Conservation (phyloP, 2,329 filamentous ascomycete genomes). For the Talaromyces sp. region DNA sequence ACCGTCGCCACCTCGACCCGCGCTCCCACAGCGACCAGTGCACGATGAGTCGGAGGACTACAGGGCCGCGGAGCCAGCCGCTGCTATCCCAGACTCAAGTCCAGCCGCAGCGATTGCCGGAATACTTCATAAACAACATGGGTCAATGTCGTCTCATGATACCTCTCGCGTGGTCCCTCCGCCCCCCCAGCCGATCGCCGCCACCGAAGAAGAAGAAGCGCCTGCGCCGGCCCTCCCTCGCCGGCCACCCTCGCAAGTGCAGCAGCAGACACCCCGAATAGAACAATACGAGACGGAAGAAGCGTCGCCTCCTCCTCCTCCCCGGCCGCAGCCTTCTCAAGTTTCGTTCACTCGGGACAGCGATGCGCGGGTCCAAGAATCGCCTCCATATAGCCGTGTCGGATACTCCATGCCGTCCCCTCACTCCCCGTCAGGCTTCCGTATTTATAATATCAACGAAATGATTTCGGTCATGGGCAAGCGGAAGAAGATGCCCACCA, state of each 20-base stretch:
- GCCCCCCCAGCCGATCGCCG: constrained; percentile 48
- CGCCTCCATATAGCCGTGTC: constrained; percentile 52
- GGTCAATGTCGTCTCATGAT: constrained; percentile 23
- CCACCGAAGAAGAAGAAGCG: constrained; percentile 60
- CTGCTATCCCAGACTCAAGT: constrained; percentile 42
- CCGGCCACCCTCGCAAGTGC: constrained; percentile 57
- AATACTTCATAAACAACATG: constrained; percentile 38
- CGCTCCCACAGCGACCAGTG: constrained; percentile 9
- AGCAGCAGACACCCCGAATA: constrained; percentile 37
- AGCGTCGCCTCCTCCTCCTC: constrained; percentile 32
- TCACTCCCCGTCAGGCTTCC: constrained; percentile 71
- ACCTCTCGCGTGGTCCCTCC: constrained; percentile 26
- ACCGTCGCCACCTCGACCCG: constrained; percentile 5
- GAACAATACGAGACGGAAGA: neutral
- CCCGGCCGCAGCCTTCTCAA: constrained; percentile 49
- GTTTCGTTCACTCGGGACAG: constrained; percentile 38
- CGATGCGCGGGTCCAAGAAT: constrained; percentile 39
- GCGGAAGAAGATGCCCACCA: constrained; percentile 98
- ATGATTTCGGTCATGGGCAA: constrained; percentile 97
- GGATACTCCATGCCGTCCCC: constrained; percentile 41
- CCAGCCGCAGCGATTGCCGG: constrained; percentile 53
- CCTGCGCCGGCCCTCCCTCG: constrained; percentile 58
- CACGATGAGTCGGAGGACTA: constrained; percentile 19
- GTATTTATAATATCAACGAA: constrained; percentile 94
- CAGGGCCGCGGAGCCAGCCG: constrained; percentile 23